Base-by-base conservation (phyloP, 352 stramenopile species). In the Aphanomyces euteiches region DNA sequence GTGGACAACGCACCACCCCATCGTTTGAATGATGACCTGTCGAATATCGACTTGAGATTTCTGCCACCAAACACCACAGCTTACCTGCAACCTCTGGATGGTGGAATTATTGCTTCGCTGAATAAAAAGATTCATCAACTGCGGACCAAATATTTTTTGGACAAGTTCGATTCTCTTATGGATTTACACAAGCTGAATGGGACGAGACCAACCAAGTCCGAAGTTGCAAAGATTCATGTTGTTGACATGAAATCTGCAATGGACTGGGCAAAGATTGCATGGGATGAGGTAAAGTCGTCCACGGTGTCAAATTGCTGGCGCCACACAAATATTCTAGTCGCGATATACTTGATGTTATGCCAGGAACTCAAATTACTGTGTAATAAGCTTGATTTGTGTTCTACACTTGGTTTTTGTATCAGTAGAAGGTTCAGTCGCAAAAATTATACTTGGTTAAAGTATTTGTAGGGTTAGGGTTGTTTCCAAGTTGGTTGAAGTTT, bases 1-100 rank as follows among this genome's bases (percentile, higher is more conserved):
- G 57, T 66, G 7, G 57, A 66, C 17, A 66, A 66, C 54, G 13
- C 28, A 7, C 28, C 57, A 36, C 7, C 13, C 6, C 57, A 66
- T 36, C 48, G 28, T 13, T 8, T 17, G 7, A 36, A 17, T 19
- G 6, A 63, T 15, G 57, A 66, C 7, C 15, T 48, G 8, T 48
- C 43, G 43, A 66, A 50, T 19, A 19, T 66, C 57, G 13, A 41
- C 37, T 6, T 66, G 13, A 8, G 28, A 8, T 66, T 66, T 41
- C 28, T 66, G 12, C 37, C 12, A n/a, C 13, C 57, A 36, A 66
- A 66, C n/a, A 36, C 28, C 5, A 66, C 57, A 5, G 37, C 57
- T 10, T 21, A n/a, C 17, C 12, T 66, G 7, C 57, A 66, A 19
- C 57, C 57, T 10, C 28, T 17, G 7, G 57, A 66, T 66, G 37